phyloP scores from a whole-genome alignment of 164 flowering plant genomes.

The Stephania japonica region DNA sequence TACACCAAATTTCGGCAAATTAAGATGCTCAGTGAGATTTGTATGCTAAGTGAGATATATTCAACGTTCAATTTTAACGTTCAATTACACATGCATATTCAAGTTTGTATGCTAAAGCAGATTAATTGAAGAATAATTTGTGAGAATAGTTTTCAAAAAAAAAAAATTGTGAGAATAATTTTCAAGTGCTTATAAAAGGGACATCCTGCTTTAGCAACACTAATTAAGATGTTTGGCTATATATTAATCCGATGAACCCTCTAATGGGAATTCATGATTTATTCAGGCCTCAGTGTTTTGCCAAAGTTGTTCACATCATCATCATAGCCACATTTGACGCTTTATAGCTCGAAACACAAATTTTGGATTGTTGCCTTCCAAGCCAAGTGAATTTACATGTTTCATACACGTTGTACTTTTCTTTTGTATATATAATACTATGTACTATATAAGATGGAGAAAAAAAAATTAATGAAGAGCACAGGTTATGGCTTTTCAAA shows the following conservation, averaged over 20 bases:
- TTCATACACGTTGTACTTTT: background rate
- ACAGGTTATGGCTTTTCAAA: background rate
- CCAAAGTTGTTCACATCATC: background rate
- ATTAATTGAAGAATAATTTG: background rate
- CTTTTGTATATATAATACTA: background rate
- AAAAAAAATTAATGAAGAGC: background rate
- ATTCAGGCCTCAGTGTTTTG: background rate
- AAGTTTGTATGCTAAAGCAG: background rate
- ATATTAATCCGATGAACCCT: background rate
- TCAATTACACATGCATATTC: background rate
- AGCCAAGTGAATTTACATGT: constrained; percentile 1
- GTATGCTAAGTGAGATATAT: too few species aligned
- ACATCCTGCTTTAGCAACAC: background rate
- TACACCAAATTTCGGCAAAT: too few species aligned
- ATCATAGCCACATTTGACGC: background rate
- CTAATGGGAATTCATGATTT: background rate
- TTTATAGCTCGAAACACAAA: background rate
- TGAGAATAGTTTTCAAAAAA: background rate
- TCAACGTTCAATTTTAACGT: too few species aligned
- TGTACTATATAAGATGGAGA: background rate
- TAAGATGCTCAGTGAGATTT: too few species aligned
- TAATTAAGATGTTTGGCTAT: background rate
- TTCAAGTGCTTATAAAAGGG: background rate
- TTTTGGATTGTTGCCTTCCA: background rate
- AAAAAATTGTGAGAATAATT: background rate